Evolutionary conservation across 306 rosid species (phyloP).

Genomic region (Rosa chinensis): DNA sequence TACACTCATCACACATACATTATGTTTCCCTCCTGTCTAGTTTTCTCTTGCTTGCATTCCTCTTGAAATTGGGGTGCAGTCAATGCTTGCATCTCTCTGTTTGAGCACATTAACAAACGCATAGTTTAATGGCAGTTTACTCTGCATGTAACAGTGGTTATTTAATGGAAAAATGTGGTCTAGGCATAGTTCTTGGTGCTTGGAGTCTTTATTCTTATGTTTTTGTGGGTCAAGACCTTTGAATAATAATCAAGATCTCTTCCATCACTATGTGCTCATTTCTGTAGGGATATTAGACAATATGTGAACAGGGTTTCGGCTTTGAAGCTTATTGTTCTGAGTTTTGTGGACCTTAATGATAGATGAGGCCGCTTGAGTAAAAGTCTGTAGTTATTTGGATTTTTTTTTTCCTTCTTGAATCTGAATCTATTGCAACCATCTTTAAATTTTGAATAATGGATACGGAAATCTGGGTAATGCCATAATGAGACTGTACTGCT

Average conservation of each 20-base stretch:
- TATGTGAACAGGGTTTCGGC: no score
- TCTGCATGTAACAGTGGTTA: neutral
- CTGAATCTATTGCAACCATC: no score
- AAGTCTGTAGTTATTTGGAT: no score
- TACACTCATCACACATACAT: neutral
- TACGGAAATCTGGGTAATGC: no score
- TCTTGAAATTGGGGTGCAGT: neutral
- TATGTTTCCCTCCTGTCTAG: neutral
- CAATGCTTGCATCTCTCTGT: neutral
- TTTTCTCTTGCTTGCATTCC: constrained; percentile 1
- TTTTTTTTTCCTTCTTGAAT: no score
- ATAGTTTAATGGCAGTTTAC: neutral
- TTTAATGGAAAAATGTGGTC: neutral
- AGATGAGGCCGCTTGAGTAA: no score
- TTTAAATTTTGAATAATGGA: no score
- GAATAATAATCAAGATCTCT: neutral
- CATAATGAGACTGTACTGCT: no score
- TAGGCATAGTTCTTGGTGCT: neutral
- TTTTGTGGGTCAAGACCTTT: neutral
- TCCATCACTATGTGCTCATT: neutral
- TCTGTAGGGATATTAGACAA: neutral
- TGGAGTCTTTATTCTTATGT: neutral
- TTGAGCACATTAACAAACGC: neutral
- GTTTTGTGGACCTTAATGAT: neutral
- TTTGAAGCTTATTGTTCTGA: neutral